phyloP scores from a whole-genome alignment of 208 protist genomes.

The Trypanosoma melophagium region DNA sequence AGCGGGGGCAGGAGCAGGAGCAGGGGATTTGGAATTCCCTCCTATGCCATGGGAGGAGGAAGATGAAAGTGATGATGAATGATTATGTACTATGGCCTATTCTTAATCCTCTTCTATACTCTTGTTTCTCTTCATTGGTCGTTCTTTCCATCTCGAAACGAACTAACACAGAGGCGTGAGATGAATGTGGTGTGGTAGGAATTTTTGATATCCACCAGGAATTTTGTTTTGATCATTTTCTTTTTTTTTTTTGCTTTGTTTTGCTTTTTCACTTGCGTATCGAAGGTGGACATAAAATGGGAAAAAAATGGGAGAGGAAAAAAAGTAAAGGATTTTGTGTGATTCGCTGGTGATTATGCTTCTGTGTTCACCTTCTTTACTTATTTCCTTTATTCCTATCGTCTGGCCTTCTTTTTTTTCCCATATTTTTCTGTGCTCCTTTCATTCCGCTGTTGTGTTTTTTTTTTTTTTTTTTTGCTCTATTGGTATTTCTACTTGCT shows the following conservation, averaged over 20 bases:
- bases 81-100: background rate
- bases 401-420: too few relatives aligned
- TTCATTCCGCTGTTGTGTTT: too few relatives aligned
- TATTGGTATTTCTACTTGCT: too few relatives aligned
- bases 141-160: slow-evolving; percentile 2
- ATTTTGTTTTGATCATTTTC: too few relatives aligned
- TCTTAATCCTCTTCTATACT: too few relatives aligned
- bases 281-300: too few relatives aligned
- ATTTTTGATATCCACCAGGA: too few relatives aligned
- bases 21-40: slow-evolving; percentile 49
- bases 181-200: background rate
- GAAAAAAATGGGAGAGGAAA: background rate
- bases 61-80: slow-evolving; percentile 36
- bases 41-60: slow-evolving; percentile 87
- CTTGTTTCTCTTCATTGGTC: slow-evolving; percentile 1
- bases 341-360: background rate
- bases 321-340: slow-evolving; percentile 1
- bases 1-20: background rate
- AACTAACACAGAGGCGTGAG: background rate
- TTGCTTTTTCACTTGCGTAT: too few relatives aligned
- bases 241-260: too few relatives aligned
- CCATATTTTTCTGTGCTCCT: too few relatives aligned
- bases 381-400: too few relatives aligned
- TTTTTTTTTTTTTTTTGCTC: too few relatives aligned
- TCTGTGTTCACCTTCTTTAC: slow-evolving; percentile 1